Evolutionary conservation across 331 rosid genomes (phyloP).

Genomic region (Acacia pycnantha): DNA sequence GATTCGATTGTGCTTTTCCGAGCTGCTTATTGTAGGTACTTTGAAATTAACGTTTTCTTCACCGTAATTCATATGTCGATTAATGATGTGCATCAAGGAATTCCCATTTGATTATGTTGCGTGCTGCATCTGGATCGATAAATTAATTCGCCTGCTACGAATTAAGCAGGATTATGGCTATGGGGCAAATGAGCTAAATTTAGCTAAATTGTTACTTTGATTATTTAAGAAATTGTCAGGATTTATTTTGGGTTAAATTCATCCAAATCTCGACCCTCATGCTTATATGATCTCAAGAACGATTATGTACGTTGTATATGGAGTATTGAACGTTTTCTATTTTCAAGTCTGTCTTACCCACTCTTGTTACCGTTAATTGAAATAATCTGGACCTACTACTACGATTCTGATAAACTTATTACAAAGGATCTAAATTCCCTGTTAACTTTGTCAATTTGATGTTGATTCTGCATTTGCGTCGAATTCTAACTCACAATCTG

Average conservation of each 20-base stretch:
- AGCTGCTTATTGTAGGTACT: background rate
- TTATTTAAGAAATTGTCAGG: background rate
- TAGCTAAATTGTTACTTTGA: background rate
- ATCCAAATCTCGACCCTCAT: background rate
- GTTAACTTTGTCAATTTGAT: background rate
- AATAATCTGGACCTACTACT: constrained; percentile 5
- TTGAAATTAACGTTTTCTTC: background rate
- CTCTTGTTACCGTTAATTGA: background rate
- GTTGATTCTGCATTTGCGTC: constrained; percentile 4
- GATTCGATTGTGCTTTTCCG: background rate
- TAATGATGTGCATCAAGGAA: background rate
- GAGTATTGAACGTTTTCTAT: background rate
- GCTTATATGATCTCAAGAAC: background rate
- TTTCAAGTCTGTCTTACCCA: background rate
- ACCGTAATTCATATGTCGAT: background rate
- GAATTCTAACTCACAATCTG: background rate
- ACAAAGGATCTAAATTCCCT: background rate
- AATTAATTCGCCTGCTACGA: background rate
- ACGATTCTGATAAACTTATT: background rate
- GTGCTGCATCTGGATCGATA: constrained; percentile 4
- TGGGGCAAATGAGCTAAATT: constrained; percentile 25
- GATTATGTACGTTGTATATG: background rate
- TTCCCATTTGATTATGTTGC: constrained; percentile 11
- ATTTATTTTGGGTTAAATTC: background rate
- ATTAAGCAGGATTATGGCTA: constrained; percentile 15